Evolutionary conservation across 257 asterid species (phyloP), one percentile per base, ranked within the genome.

Genomic region (Nicotiana tabacum): DNA sequence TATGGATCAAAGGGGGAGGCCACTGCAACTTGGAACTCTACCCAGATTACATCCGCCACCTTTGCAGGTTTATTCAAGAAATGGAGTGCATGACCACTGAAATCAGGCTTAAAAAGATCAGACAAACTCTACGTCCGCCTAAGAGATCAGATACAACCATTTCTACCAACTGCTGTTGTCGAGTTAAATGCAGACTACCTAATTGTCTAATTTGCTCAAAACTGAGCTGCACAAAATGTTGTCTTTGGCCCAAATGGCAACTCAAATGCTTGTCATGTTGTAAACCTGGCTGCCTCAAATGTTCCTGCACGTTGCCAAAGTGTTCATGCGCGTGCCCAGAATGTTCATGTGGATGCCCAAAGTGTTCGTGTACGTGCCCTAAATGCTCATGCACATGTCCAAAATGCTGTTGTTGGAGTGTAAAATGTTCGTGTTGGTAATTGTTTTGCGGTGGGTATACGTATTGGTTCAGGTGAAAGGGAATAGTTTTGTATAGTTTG

Each of bases 21-120:
- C 99, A 96, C 84, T 96, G 99, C 97, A 96, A 96, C 91, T 88
- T 96, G 87, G 99, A 96, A 91, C 98, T 96, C 7, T 96, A 94
- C 82, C 98, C 99, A 0, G 99, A 96, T 82, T 96, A 96, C 88
- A 89, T 96, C 64, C 93, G 94, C 51, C 99, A 94, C 83, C 97
- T 96, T 24, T 91, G 91, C 88, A 88, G 86, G 85, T 96, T 96
- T 80, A 72, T 96, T 60, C 93, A 92, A 84, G 98, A 96, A 85
- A 93, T 96, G 98, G 99, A 96, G 90, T 89, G 87, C 83, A 87
- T 91, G 88, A 96, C 95, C 15, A 96, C 99, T 29, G 82, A 88
- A 82, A 77, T 35, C 32, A 88, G 95, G 27, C 97, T 96, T 12
- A 88, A 29, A 76, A 96, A 94, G 88, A 93, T 94, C 74, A 86